phyloP scores from a whole-genome alignment of 2,329 filamentous ascomycete genomes.

The Hirsutella minnesotensis region DNA sequence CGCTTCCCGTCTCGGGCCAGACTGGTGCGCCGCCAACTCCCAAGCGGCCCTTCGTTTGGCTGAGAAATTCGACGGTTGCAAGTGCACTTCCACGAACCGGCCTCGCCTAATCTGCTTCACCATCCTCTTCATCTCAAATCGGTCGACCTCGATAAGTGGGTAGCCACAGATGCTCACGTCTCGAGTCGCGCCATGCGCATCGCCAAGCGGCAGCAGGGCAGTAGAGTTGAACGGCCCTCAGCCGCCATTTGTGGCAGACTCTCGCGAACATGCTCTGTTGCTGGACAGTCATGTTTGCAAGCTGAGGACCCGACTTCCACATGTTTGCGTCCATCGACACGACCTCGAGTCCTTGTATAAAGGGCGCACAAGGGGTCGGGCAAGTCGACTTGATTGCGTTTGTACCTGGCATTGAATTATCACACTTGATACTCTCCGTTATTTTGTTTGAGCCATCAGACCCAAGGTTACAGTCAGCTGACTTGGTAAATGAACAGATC shows the following conservation, averaged over 20 bases:
- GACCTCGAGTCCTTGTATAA: neutral
- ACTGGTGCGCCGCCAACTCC: neutral
- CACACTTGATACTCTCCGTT: too few relatives aligned
- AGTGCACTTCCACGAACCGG: conserved; percentile 1
- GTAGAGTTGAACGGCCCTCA: conserved; percentile 9
- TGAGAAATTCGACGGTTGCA: neutral
- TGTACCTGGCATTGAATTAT: too few relatives aligned
- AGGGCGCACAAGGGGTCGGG: neutral
- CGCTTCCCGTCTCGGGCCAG: conserved; percentile 1
- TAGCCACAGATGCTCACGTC: neutral
- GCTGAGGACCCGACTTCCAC: too few relatives aligned
- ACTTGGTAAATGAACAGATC: too few relatives aligned
- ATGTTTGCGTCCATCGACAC: neutral
- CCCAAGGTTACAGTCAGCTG: too few relatives aligned
- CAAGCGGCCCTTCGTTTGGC: neutral
- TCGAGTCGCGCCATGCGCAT: conserved; percentile 15
- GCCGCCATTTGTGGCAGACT: neutral
- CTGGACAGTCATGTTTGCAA: too few relatives aligned
- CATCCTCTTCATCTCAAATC: neutral
- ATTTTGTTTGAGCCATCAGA: too few relatives aligned
- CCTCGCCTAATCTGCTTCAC: conserved; percentile 1
- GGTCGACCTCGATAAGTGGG: too few relatives aligned
- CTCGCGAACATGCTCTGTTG: neutral
- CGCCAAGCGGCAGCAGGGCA: conserved; percentile 20
- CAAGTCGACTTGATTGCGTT: neutral